phyloP scores from a whole-genome alignment of 345 rosid species.

The Euphorbia peplus region DNA sequence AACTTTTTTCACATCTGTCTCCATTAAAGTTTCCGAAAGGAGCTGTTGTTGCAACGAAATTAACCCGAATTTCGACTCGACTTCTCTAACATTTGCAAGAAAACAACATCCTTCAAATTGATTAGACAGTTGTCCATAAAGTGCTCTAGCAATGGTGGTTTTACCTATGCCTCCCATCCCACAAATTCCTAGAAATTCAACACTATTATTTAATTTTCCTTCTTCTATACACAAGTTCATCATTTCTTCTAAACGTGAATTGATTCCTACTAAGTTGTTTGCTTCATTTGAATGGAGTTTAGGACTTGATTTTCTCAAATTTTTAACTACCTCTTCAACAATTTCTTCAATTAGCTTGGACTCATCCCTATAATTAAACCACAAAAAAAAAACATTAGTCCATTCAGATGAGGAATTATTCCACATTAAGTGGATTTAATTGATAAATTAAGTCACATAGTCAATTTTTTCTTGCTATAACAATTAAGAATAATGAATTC shows the following conservation, averaged over 20 bases:
- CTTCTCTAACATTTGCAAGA: conserved; percentile 16
- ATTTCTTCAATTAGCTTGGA: conserved; percentile 16
- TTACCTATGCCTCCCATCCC: conserved; percentile 23
- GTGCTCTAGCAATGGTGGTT: conserved; percentile 14
- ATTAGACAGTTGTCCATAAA: background rate
- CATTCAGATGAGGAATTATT: too few species aligned
- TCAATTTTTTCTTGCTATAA: background rate
- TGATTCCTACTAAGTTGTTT: conserved; percentile 11
- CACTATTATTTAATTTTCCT: too few species aligned
- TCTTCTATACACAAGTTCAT: background rate
- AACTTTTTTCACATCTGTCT: background rate
- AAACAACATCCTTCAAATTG: conserved; percentile 16
- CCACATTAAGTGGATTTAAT: background rate
- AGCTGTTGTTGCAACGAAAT: conserved; percentile 14
- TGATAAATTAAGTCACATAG: background rate
- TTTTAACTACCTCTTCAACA: background rate
- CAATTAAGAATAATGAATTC: too few species aligned
- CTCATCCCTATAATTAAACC: conserved; percentile 9
- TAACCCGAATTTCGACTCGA: background rate
- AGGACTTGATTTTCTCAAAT: conserved; percentile 5
- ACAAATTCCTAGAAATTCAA: conserved; percentile 11
- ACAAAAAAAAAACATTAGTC: background rate
- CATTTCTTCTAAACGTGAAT: conserved; percentile 12
- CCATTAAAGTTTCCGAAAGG: conserved; percentile 7
- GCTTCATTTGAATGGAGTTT: background rate